Base-by-base conservation (phyloP, 108 stramenopile genomes). In the Craspedostauros australis region DNA sequence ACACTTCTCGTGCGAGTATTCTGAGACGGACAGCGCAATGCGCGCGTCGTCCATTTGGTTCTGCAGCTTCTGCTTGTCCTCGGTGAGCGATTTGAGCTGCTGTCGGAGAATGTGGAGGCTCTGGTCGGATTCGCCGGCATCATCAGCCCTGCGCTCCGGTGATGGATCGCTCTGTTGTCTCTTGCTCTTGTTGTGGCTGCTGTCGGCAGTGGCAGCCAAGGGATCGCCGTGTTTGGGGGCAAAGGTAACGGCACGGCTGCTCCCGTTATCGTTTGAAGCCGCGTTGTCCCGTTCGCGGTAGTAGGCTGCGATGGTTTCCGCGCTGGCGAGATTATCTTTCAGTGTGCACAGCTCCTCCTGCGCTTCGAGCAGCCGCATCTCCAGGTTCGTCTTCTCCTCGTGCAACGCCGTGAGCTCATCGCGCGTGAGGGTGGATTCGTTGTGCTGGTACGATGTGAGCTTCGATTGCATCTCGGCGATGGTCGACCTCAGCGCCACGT, bases 351-450 rank as follows among this genome's bases (percentile, higher is more conserved):
- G 27, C 21, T 47, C 48, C 33, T 26, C 43, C 11, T 61, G 53
- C 14, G 16, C 26, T 64, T 84, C 79, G 50, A 80, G 70, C 43
- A n/a, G n/a, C n/a, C n/a, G n/a, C n/a, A n/a, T n/a, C n/a, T 78
- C 71, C 5, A 47, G 46, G 1, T 79, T 77, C 37, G 65, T 57
- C 8, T 78, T 44, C 44, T 72, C 71, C 42, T 71, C 71, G 5
- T 65, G 64, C 0, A 63, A 38, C 9, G 75, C 33, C 34, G 56
- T 61, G 14, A 79, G 39, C 53, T 84, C 74, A 31, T 79, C 78
- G 40, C 72, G 64, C 32, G 50, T 20, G 42, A 57, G 43, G 48
- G 68, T 18, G 2, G 64, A 31, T 22, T 75, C 62, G 22, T 71
- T 54, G 7, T 39, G 16, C 5, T 77, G 23, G 1, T 26, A n/a